These are phyloP conservation scores for Teratosphaeria nubilosa DNA, from an alignment of 2,329 filamentous ascomycete genomes.

Conservation along the genomic window DNA sequence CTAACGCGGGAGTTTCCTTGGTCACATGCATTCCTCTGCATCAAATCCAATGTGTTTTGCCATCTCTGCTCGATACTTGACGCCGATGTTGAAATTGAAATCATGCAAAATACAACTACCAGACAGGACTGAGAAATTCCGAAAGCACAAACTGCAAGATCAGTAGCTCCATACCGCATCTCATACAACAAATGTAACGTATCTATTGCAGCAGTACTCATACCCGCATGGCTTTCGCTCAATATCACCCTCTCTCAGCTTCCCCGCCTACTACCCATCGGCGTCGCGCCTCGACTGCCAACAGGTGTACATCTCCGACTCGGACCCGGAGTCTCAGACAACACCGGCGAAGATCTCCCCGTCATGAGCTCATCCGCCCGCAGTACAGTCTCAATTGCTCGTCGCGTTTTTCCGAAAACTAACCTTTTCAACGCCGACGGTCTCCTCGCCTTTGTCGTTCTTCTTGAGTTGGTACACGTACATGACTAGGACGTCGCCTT, in stretches of 20 bases:
- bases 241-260: background rate
- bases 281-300: background rate
- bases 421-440: conserved; percentile 46
- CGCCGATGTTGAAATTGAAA: background rate
- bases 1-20: no score
- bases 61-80: background rate
- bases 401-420: conserved; percentile 41
- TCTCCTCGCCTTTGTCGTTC: conserved; percentile 43
- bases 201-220: background rate
- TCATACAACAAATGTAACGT: background rate
- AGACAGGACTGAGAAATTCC: background rate
- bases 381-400: conserved; percentile 21
- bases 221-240: background rate
- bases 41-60: no score
- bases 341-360: background rate
- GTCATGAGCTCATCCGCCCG: background rate
- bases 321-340: background rate
- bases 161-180: background rate
- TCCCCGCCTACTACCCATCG: background rate
- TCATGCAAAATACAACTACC: background rate
- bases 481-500: conserved; percentile 88
- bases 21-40: no score
- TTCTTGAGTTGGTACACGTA: conserved; percentile 69
- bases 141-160: background rate
- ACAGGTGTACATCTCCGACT: background rate